Conservation (phyloP, 106 monocot species). For the Dioscorea zingiberensis region DNA sequence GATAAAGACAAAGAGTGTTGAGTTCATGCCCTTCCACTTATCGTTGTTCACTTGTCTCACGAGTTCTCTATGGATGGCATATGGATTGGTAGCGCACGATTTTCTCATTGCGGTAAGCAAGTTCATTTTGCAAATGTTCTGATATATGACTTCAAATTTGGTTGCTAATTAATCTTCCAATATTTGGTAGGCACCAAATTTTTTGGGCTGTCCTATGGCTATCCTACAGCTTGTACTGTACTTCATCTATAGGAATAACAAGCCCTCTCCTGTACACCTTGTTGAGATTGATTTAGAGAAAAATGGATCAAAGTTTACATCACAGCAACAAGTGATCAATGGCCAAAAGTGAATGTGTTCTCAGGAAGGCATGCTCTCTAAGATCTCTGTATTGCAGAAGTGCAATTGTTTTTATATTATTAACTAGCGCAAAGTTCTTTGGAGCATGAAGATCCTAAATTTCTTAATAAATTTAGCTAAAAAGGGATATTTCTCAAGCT, state of each 20-base stretch:
- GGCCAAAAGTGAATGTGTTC: not conserved
- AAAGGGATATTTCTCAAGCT: too few relatives aligned
- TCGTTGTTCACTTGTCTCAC: slow-evolving; percentile 64
- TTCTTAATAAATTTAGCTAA: too few relatives aligned
- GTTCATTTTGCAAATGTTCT: not conserved
- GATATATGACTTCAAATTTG: not conserved
- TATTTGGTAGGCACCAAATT: slow-evolving; percentile 44
- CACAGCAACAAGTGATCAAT: not conserved
- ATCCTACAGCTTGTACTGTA: slow-evolving; percentile 49
- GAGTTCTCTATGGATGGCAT: slow-evolving; percentile 65
- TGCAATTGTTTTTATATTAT: too few relatives aligned
- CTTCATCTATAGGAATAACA: slow-evolving; percentile 42
- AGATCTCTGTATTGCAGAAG: too few relatives aligned
- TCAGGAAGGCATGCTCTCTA: too few relatives aligned
- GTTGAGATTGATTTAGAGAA: slow-evolving; percentile 14
- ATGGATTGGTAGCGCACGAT: slow-evolving; percentile 48
- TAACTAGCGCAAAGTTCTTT: too few relatives aligned
- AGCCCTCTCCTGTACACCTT: slow-evolving; percentile 6
- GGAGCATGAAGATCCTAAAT: too few relatives aligned
- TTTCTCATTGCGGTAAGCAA: slow-evolving; percentile 48
- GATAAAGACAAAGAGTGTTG: slow-evolving; percentile 63
- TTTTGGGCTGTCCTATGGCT: slow-evolving; percentile 43
- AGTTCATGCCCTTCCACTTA: slow-evolving; percentile 76
- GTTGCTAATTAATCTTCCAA: not conserved
- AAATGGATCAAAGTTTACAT: slow-evolving; percentile 3